phyloP scores from a whole-genome alignment of 257 asterid genomes.

The Coffea canephora region DNA sequence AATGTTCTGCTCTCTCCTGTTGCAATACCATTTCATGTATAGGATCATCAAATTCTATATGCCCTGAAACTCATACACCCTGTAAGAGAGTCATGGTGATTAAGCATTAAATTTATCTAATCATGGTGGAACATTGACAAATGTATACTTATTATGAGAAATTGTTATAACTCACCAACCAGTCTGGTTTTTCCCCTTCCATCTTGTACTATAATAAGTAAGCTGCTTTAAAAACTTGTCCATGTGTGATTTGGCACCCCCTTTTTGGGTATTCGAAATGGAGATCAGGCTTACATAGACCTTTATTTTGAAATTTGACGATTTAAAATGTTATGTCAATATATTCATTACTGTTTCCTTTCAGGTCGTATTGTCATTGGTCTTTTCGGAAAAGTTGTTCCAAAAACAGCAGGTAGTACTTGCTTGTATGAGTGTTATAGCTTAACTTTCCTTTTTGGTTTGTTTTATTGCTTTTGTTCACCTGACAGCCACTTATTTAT shows the following conservation, averaged over 20 bases:
- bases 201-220: neutral
- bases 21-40: neutral
- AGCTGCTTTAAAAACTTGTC: neutral
- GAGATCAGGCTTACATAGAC: neutral
- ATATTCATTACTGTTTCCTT: neutral
- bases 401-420: constrained; percentile 70
- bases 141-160: neutral
- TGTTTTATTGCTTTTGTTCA: neutral
- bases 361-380: constrained; percentile 88
- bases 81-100: neutral
- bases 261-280: neutral
- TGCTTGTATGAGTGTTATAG: constrained; percentile 5
- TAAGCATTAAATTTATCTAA: too few relatives aligned
- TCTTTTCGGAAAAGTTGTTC: constrained; percentile 77
- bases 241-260: neutral
- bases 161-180: neutral
- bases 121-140: neutral
- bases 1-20: neutral
- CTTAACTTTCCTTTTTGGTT: constrained; percentile 3
- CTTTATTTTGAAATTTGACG: neutral
- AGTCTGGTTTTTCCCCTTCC: neutral
- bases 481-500: neutral
- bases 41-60: neutral
- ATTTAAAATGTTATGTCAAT: neutral
- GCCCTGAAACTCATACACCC: neutral